phyloP scores from a whole-genome alignment of 257 asterid species.

The Gentiana macrophylla region DNA sequence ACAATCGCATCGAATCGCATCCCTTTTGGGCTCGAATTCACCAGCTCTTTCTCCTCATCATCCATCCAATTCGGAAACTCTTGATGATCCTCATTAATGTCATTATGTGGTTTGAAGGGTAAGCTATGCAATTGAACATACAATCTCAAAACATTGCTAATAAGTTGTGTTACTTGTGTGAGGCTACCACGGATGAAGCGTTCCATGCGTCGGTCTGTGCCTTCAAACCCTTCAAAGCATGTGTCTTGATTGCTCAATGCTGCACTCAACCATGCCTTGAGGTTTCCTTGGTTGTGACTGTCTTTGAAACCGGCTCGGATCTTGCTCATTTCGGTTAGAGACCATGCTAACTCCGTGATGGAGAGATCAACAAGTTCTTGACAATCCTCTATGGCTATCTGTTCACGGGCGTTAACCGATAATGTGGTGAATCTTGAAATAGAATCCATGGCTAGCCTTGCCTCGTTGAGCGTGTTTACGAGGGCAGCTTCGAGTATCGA shows the following conservation, averaged over 20 bases:
- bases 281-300: constrained; percentile 46
- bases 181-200: constrained; percentile 57
- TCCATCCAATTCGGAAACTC: constrained; percentile 70
- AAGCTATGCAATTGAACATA: constrained; percentile 51
- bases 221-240: constrained; percentile 89
- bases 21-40: constrained; percentile 25
- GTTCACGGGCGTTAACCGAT: constrained; percentile 61
- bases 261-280: constrained; percentile 95
- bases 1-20: constrained; percentile 70
- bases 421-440: constrained; percentile 55
- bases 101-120: constrained; percentile 37
- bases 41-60: constrained; percentile 51
- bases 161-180: constrained; percentile 78
- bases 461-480: constrained; percentile 45
- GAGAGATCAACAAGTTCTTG: constrained; percentile 88
- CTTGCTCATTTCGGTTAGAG: constrained; percentile 56
- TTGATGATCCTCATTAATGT: neutral
- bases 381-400: constrained; percentile 79
- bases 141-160: constrained; percentile 59
- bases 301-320: constrained; percentile 38
- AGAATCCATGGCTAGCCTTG: constrained; percentile 40
- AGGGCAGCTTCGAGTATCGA: constrained; percentile 60
- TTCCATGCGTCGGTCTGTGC: constrained; percentile 68
- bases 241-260: constrained; percentile 97
- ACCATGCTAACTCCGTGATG: constrained; percentile 79